phyloP scores from a whole-genome alignment of 805 yeast genomes.

The Myxozyma kluyveri region DNA sequence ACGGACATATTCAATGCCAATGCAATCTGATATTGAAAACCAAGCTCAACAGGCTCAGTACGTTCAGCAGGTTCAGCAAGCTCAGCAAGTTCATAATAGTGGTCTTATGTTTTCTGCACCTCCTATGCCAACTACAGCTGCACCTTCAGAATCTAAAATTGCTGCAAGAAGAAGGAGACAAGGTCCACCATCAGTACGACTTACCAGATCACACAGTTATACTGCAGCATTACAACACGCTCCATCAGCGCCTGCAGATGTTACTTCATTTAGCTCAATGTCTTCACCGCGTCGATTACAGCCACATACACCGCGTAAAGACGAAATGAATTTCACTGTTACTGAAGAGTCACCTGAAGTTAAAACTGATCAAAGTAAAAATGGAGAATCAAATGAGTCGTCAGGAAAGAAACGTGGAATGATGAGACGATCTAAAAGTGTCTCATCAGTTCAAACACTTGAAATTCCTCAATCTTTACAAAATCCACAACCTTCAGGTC shows the following conservation, averaged over 20 bases:
- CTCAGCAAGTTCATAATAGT: constrained; percentile 9
- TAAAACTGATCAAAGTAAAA: not conserved
- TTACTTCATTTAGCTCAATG: not conserved
- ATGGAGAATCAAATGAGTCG: not conserved
- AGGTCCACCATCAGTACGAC: constrained; percentile 22
- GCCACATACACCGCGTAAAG: no score
- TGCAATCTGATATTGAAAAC: no score
- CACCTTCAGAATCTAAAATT: constrained; percentile 14
- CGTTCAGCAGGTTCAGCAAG: constrained; percentile 6
- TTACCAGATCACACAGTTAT: constrained; percentile 23
- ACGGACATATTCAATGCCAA: constrained; percentile 19
- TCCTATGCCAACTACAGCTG: not conserved
- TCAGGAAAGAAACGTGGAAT: not conserved
- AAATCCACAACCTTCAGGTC: no score
- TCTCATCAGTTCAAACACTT: constrained; percentile 17
- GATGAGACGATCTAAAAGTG: constrained; percentile 23
- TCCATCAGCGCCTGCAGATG: constrained; percentile 3
- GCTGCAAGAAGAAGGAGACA: constrained; percentile 24
- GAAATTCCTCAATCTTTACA: no score
- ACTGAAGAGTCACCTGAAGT: not conserved
- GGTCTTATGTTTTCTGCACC: constrained; percentile 6
- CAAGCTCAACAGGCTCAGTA: constrained; percentile 7
- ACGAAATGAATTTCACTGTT: not conserved
- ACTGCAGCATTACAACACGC: constrained; percentile 8
- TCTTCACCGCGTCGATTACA: no score